phyloP scores from a whole-genome alignment of 257 asterid genomes.

The Fraxinus cuspidata region DNA sequence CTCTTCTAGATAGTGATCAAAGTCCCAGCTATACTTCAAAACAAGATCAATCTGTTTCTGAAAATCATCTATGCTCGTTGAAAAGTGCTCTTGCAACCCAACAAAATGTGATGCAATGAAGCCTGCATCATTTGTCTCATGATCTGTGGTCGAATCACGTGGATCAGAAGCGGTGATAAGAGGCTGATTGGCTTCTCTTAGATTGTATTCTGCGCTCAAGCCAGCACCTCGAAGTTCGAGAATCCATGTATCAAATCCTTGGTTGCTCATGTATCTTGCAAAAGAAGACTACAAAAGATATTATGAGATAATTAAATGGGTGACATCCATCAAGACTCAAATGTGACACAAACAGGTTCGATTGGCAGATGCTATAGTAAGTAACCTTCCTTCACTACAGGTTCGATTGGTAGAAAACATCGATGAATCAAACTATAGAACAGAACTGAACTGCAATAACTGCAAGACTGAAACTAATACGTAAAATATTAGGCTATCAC shows the following conservation, averaged over 20 bases:
- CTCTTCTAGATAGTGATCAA: slow-evolving; percentile 36
- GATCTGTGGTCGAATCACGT: neutral
- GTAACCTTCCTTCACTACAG: neutral
- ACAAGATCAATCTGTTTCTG: slow-evolving; percentile 25
- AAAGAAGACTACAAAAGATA: slow-evolving; percentile 30
- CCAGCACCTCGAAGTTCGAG: slow-evolving; percentile 40
- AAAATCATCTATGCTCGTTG: slow-evolving; percentile 14
- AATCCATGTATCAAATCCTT: slow-evolving; percentile 42
- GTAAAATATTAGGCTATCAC: neutral
- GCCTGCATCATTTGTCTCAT: neutral
- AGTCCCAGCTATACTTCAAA: slow-evolving; percentile 33
- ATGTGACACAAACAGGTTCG: too few relatives aligned
- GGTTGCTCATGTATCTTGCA: slow-evolving; percentile 32
- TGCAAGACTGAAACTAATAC: neutral
- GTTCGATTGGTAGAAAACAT: neutral
- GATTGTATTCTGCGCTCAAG: slow-evolving; percentile 21
- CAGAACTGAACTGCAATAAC: neutral
- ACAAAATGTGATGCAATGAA: slow-evolving; percentile 9
- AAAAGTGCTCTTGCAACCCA: slow-evolving; percentile 14
- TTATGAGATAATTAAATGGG: neutral
- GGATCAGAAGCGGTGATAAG: neutral
- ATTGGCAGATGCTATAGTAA: neutral
- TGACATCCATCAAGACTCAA: neutral
- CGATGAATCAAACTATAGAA: neutral
- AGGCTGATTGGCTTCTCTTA: slow-evolving; percentile 3